Base-by-base conservation (phyloP, 108 stramenopile species). In the Conticribra weissflogii region DNA sequence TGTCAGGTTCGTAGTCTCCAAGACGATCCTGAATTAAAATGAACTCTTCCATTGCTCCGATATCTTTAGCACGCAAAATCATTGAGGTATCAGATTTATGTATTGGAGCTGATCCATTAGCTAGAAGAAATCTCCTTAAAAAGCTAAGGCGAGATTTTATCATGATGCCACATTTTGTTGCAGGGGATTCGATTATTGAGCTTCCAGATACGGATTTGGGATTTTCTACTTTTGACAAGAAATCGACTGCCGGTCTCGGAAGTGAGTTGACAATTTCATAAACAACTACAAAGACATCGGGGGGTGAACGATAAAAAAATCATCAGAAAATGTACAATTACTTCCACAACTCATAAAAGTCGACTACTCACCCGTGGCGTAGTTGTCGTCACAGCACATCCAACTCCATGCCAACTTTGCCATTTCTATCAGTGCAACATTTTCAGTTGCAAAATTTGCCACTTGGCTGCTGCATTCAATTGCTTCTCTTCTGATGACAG, bases 21-120 rank as follows among this genome's bases (percentile, higher is more conserved):
- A 72, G 54, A 9, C 60, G 17, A 32, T 36, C 46, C 53, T 72
- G 60, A 47, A 72, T 72, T 0, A 29, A 34, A 18, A 70, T 16
- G 62, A 57, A 81, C 50, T 70, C 53, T 16, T 81, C 76, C 60
- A 68, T 71, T 8, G 58, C 57, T 31, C 81, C 68, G 16, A 78
- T 72, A 73, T 81, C 81, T 52, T 53, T 72, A 14, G 81, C 81
- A 30, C 66, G 44, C 18, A 81, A 44, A 14, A 78, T 71, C 7
- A 81, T 30, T 23, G 58, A 67, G n/a, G 63, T 41, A 28, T 81
- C 81, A 28, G 81, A 73, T 53, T 59, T 65, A 44, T 81, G 76
- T 7, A 81, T 33, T 41, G 57, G 51, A 24, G 64, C 27, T 0
- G 24, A 21, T 3, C 56, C 72, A n/a, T 41, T 41, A 36, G 72